phyloP scores from a whole-genome alignment of 345 rosid species.

The Euphorbia tirucalli region DNA sequence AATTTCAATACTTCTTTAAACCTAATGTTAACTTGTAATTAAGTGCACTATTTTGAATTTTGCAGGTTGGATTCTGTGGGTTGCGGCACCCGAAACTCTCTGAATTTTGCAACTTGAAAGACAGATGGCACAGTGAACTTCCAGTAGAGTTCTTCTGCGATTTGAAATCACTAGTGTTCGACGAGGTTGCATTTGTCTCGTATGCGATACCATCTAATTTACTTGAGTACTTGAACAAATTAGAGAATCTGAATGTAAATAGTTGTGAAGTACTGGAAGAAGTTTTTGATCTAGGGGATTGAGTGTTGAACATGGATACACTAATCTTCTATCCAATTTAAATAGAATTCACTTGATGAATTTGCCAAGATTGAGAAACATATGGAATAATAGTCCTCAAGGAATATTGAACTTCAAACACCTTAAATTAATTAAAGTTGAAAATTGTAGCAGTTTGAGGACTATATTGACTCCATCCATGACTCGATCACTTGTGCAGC shows the following conservation, averaged over 20 bases:
- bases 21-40: too few species aligned
- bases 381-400: background rate
- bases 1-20: background rate
- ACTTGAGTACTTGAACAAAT: background rate
- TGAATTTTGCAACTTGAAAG: background rate
- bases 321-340: background rate
- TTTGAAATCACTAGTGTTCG: background rate
- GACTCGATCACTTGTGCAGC: background rate
- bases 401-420: background rate
- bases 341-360: background rate
- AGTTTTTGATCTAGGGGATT: background rate
- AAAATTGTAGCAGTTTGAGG: background rate
- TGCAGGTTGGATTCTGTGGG: constrained; percentile 2
- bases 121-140: background rate
- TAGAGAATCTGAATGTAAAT: background rate
- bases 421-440: background rate
- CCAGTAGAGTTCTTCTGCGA: background rate
- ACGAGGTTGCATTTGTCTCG: background rate
- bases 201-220: background rate
- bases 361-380: background rate
- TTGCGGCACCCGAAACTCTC: background rate
- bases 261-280: constrained; percentile 6
- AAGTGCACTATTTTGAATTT: background rate
- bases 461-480: background rate
- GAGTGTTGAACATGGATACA: background rate